Percentiles rank a stretch among this genome's conserved stretches.
These are phyloP conservation scores for Canariomyces notabilis DNA, from an alignment of 2,329 filamentous ascomycete species.

Conservation along the genomic window DNA sequence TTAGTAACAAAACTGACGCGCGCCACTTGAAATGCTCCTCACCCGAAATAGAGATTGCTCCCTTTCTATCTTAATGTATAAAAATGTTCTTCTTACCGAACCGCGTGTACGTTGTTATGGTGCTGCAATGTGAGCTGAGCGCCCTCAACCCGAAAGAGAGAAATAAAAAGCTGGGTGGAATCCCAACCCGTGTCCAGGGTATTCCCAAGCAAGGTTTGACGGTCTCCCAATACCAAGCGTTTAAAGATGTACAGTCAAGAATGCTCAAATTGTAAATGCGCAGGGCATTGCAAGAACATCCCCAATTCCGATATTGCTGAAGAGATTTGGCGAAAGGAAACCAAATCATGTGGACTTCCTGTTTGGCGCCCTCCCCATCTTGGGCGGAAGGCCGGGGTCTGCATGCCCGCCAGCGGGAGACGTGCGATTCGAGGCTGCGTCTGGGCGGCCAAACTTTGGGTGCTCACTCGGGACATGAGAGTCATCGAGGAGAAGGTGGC, in stretches of 20 bases:
- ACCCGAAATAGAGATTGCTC: slow-evolving; percentile 19
- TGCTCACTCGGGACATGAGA: slow-evolving; percentile 24
- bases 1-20: background rate
- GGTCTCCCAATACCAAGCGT: background rate
- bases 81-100: slow-evolving; percentile 12
- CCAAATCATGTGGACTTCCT: background rate
- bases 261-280: background rate
- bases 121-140: background rate
- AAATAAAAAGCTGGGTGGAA: background rate
- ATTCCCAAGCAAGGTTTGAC: slow-evolving; percentile 2
- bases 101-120: background rate
- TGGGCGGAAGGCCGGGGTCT: slow-evolving; percentile 3
- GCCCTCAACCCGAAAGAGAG: background rate
- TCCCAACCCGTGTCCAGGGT: background rate
- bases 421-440: slow-evolving; percentile 4
- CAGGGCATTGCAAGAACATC: background rate
- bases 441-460: background rate
- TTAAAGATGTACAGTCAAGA: no score
- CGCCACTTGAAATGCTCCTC: slow-evolving; percentile 10
- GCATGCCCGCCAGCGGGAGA: slow-evolving; percentile 5
- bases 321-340: background rate
- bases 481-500: slow-evolving; percentile 55
- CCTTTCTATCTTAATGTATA: slow-evolving; percentile 22
- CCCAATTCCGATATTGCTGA: background rate
- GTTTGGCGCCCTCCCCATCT: background rate